Percentiles rank a stretch among this genome's conserved stretches.
These are phyloP conservation scores for Penicillium subrubescens DNA, from an alignment of 495 filamentous ascomycete genomes.

Conservation along the genomic window DNA sequence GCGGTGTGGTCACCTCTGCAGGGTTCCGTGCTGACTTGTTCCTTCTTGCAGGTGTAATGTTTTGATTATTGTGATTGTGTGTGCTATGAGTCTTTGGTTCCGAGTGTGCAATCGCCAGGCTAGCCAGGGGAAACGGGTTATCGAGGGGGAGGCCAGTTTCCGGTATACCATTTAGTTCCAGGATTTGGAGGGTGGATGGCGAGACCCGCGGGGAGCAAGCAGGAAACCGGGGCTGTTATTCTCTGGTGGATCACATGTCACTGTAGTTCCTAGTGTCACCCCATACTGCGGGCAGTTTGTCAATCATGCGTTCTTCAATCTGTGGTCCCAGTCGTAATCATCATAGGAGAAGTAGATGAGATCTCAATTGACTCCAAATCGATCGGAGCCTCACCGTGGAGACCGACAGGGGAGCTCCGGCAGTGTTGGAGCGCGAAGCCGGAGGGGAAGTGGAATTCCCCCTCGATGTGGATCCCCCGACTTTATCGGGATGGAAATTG, in stretches of 20 bases:
- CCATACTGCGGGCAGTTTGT: neutral
- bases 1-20: neutral
- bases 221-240: neutral
- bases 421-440: neutral
- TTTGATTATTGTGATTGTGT: slow-evolving; percentile 43
- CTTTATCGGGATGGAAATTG: slow-evolving; percentile 14
- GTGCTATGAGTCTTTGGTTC: slow-evolving; percentile 38
- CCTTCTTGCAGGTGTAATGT: slow-evolving; percentile 38
- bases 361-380: neutral
- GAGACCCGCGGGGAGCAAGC: slow-evolving; percentile 2
- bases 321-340: neutral
- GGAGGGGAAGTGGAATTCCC: neutral
- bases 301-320: neutral
- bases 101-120: slow-evolving; percentile 38
- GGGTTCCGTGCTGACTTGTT: slow-evolving; percentile 12
- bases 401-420: neutral
- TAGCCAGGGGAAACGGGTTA: slow-evolving; percentile 38
- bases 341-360: neutral
- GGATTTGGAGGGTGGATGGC: neutral
- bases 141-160: slow-evolving; percentile 39
- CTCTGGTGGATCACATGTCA: slow-evolving; percentile 5
- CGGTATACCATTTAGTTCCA: slow-evolving; percentile 40
- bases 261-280: neutral
- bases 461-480: slow-evolving; percentile 3
- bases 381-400: neutral